A percentile compares a stretch with the other conserved stretches of the same genome.
phyloP scores from a whole-genome alignment of 352 stramenopile genomes.

The Aphanomyces euteiches region DNA sequence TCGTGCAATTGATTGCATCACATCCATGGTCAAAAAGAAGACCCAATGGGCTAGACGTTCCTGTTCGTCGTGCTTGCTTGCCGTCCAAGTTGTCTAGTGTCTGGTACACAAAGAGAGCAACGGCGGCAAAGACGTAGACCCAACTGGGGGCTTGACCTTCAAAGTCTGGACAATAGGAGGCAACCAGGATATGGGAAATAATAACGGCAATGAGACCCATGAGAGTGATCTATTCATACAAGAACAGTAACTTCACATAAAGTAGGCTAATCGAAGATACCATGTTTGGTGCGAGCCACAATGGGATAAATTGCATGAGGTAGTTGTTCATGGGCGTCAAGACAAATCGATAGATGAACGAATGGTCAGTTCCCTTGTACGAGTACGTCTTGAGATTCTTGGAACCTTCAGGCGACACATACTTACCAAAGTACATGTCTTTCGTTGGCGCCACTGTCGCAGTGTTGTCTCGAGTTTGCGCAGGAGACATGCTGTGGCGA shows the following conservation, averaged over 20 bases:
- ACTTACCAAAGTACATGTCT: slow-evolving; percentile 86
- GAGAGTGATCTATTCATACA: slow-evolving; percentile 56
- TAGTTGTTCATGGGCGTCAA: slow-evolving; percentile 85
- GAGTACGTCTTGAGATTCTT: slow-evolving; percentile 83
- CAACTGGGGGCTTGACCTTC: slow-evolving; percentile 64
- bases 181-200: slow-evolving; percentile 57
- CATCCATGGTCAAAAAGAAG: slow-evolving; percentile 84
- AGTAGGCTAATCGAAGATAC: slow-evolving; percentile 32
- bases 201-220: slow-evolving; percentile 63
- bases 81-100: slow-evolving; percentile 84
- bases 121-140: slow-evolving; percentile 56
- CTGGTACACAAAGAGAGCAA: slow-evolving; percentile 73
- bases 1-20: slow-evolving; percentile 77
- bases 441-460: slow-evolving; percentile 35
- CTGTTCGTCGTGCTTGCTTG: slow-evolving; percentile 77
- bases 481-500: background rate
- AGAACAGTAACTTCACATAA: no score
- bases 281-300: slow-evolving; percentile 80
- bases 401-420: slow-evolving; percentile 77
- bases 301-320: slow-evolving; percentile 63
- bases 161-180: slow-evolving; percentile 67
- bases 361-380: slow-evolving; percentile 83
- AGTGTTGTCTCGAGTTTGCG: background rate
- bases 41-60: slow-evolving; percentile 71
- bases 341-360: slow-evolving; percentile 83